Percentiles rank a stretch among this genome's conserved stretches.
Conservation (phyloP, 1,139 yeast genomes). For the Kluyveromyces marxianus region DNA sequence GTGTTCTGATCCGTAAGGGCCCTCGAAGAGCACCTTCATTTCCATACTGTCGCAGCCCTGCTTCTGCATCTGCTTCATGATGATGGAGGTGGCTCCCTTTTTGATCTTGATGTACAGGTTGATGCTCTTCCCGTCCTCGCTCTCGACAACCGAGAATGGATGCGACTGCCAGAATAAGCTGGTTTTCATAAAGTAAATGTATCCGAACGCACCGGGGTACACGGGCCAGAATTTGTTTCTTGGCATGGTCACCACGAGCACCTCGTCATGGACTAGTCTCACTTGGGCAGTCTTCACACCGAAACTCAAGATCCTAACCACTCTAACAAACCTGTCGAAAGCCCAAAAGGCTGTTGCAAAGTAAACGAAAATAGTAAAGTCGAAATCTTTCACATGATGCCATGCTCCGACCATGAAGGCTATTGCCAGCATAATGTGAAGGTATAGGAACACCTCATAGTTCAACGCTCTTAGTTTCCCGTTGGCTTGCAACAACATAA, state of each 20-base stretch:
- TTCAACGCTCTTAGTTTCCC: slow-evolving; percentile 41
- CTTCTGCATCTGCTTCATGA: slow-evolving; percentile 26
- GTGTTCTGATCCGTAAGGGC: slow-evolving; percentile 51
- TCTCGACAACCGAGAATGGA: slow-evolving; percentile 54
- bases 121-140: slow-evolving; percentile 33
- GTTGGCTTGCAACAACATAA: slow-evolving; percentile 41
- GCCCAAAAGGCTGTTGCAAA: slow-evolving; percentile 55
- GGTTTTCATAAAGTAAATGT: slow-evolving; percentile 9
- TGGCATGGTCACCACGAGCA: slow-evolving; percentile 33
- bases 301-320: slow-evolving; percentile 37
- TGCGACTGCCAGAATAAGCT: slow-evolving; percentile 45
- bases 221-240: slow-evolving; percentile 8
- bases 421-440: slow-evolving; percentile 51
- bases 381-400: slow-evolving; percentile 43
- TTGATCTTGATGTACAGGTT: slow-evolving; percentile 39
- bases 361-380: slow-evolving; percentile 37
- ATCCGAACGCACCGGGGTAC: slow-evolving; percentile 14
- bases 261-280: slow-evolving; percentile 41
- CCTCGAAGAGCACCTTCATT: slow-evolving; percentile 42
- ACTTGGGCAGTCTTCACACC: slow-evolving; percentile 45
- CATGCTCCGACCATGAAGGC: slow-evolving; percentile 50
- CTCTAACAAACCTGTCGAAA: slow-evolving; percentile 48
- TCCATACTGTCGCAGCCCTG: slow-evolving; percentile 16
- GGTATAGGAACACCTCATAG: slow-evolving; percentile 54
- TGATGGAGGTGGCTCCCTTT: slow-evolving; percentile 37